Percentiles rank a stretch among this genome's conserved stretches.
phyloP scores from a whole-genome alignment of 257 asterid genomes.

The Jaltomata sinuosa region DNA sequence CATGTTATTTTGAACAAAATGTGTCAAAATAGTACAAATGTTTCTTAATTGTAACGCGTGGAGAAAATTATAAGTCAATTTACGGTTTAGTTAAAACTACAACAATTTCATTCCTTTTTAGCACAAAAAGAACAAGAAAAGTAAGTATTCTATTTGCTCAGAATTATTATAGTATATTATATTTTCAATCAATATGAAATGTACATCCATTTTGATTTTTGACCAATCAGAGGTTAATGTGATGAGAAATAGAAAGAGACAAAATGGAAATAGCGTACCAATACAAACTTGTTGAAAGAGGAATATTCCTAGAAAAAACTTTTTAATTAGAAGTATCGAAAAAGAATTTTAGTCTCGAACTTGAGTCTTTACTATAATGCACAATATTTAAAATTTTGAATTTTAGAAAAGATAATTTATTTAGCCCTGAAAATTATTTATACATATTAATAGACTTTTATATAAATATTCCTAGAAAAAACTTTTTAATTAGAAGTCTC shows the following conservation, averaged over 20 bases:
- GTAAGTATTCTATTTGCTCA: background rate
- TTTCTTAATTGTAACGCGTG: background rate
- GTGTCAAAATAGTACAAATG: background rate
- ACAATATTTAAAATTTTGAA: too few species aligned
- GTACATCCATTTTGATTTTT: too few species aligned
- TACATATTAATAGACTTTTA: too few species aligned
- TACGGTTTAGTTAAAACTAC: background rate
- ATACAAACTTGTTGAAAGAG: background rate
- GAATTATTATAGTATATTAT: background rate
- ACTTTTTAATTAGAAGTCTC: too few species aligned
- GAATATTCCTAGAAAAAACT: background rate
- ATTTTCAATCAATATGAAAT: too few species aligned
- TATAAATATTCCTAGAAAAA: too few species aligned
- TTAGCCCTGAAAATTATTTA: too few species aligned
- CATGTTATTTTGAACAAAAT: too few species aligned
- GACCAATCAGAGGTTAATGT: background rate
- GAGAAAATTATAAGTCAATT: background rate
- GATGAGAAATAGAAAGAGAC: background rate
- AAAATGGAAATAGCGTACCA: background rate
- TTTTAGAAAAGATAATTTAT: too few species aligned
- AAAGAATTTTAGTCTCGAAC: too few species aligned
- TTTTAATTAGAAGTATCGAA: too few species aligned
- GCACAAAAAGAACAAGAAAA: background rate
- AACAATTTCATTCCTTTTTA: background rate
- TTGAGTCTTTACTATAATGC: too few species aligned